A percentile compares a stretch with the other conserved stretches of the same genome.
These are phyloP conservation scores for Lophium mytilinum DNA, from an alignment of 495 filamentous ascomycete species.

Conservation along the genomic window DNA sequence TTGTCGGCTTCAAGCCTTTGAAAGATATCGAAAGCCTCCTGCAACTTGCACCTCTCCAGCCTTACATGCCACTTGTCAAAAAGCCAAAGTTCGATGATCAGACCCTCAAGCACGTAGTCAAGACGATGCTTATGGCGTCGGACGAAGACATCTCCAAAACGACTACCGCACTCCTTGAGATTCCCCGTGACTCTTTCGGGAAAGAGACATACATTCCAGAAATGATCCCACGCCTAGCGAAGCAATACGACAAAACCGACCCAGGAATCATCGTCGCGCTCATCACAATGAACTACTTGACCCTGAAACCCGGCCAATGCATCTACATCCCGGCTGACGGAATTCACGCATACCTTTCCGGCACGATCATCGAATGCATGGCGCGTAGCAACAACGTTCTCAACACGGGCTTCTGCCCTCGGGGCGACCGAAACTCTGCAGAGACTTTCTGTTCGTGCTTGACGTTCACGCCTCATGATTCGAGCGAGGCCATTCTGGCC, in stretches of 20 bases:
- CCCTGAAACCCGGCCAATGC: slow-evolving; percentile 55
- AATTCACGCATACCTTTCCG: slow-evolving; percentile 69
- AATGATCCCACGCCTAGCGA: slow-evolving; percentile 54
- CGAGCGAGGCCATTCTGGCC: slow-evolving; percentile 45
- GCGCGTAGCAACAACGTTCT: slow-evolving; percentile 73
- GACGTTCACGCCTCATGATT: slow-evolving; percentile 52
- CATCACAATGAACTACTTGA: slow-evolving; percentile 67
- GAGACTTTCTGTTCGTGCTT: slow-evolving; percentile 55
- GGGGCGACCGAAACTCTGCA: slow-evolving; percentile 50
- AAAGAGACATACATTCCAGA: slow-evolving; percentile 50
- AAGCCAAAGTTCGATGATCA: slow-evolving; percentile 48
- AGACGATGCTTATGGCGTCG: slow-evolving; percentile 46
- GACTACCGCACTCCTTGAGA: slow-evolving; percentile 41
- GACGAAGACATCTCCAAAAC: slow-evolving; percentile 44
- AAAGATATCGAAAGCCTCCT: slow-evolving; percentile 53
- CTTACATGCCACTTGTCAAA: slow-evolving; percentile 41
- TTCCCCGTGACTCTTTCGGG: slow-evolving; percentile 45
- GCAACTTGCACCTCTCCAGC: slow-evolving; percentile 43
- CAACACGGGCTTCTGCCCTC: slow-evolving; percentile 66
- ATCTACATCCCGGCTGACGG: slow-evolving; percentile 72
- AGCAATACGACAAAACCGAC: slow-evolving; percentile 55
- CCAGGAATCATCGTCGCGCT: slow-evolving; percentile 58
- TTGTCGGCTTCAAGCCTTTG: slow-evolving; percentile 67
- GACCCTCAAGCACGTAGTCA: slow-evolving; percentile 51
- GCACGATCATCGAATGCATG: slow-evolving; percentile 83